Evolutionary conservation across 1,139 yeast species (phyloP).

Genomic region (Blastobotrys arbuscula): DNA sequence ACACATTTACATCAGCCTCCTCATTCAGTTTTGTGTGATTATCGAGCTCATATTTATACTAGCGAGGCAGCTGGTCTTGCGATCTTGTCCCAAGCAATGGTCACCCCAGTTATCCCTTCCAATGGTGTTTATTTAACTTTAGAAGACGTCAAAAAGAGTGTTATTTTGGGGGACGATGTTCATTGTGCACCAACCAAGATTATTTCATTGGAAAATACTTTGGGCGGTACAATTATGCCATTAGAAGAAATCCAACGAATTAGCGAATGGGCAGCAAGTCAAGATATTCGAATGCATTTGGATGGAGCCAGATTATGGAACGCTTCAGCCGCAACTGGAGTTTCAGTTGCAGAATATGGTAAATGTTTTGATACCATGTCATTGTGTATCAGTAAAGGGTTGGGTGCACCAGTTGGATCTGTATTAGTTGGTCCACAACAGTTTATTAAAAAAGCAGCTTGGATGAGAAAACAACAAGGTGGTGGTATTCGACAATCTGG

Average conservation of each 20-base stretch:
- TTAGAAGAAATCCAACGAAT: slow-evolving; percentile 72
- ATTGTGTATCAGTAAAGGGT: slow-evolving; percentile 80
- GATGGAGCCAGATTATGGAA: slow-evolving; percentile 98
- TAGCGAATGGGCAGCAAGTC: slow-evolving; percentile 60
- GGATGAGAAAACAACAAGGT: slow-evolving; percentile 89
- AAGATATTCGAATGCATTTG: slow-evolving; percentile 65
- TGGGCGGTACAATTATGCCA: slow-evolving; percentile 80
- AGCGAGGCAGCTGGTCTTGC: slow-evolving; percentile 93
- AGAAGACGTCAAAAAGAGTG: slow-evolving; percentile 64
- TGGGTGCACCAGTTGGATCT: slow-evolving; percentile 95
- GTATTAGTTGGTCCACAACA: slow-evolving; percentile 65
- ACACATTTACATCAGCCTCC: slow-evolving; percentile 82
- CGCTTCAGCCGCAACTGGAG: slow-evolving; percentile 71
- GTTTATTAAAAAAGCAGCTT: slow-evolving; percentile 68
- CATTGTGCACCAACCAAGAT: slow-evolving; percentile 87
- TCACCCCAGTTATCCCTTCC: slow-evolving; percentile 69
- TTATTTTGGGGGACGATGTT: slow-evolving; percentile 72
- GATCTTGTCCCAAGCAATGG: slow-evolving; percentile 87
- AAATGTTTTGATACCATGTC: slow-evolving; percentile 81
- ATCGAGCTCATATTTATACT: slow-evolving; percentile 75
- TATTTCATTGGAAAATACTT: slow-evolving; percentile 80
- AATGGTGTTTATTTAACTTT: slow-evolving; percentile 73
- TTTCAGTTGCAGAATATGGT: slow-evolving; percentile 67
- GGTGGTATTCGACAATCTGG: slow-evolving; percentile 95
- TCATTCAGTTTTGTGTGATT: slow-evolving; percentile 74